Percentiles rank a stretch among this genome's conserved stretches.
Conservation (phyloP, 305 asterid species). For the Ajuga reptans region DNA sequence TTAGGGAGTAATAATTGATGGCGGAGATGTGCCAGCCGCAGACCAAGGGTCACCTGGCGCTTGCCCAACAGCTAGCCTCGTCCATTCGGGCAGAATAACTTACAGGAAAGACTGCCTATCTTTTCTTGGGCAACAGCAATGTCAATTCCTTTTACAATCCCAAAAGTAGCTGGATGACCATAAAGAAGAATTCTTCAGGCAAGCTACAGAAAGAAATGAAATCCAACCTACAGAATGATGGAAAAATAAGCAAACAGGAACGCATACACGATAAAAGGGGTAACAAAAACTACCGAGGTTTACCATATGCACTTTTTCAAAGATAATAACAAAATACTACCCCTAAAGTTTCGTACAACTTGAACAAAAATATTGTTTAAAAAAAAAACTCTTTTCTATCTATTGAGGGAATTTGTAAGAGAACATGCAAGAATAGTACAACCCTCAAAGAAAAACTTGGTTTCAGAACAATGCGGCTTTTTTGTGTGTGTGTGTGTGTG, state of each 20-base stretch:
- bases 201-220: constrained; percentile 10
- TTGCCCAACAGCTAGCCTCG: constrained; percentile 20
- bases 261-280: background rate
- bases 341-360: too few species aligned
- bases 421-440: background rate
- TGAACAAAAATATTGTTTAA: too few species aligned
- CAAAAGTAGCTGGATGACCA: background rate
- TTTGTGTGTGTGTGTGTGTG: too few species aligned
- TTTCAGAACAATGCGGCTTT: background rate
- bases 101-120: constrained; percentile 6
- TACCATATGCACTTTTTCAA: too few species aligned
- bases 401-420: background rate
- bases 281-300: background rate
- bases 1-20: constrained; percentile 17
- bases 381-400: background rate
- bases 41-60: constrained; percentile 1
- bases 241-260: background rate
- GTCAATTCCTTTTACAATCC: background rate
- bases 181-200: background rate
- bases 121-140: constrained; percentile 16
- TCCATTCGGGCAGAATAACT: constrained; percentile 9
- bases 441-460: background rate
- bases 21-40: constrained; percentile 13
- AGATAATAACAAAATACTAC: background rate
- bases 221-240: constrained; percentile 18